These are phyloP conservation scores for Camellia oleifera DNA, from an alignment of 179 eudicot genomes.

Conservation along the genomic window DNA sequence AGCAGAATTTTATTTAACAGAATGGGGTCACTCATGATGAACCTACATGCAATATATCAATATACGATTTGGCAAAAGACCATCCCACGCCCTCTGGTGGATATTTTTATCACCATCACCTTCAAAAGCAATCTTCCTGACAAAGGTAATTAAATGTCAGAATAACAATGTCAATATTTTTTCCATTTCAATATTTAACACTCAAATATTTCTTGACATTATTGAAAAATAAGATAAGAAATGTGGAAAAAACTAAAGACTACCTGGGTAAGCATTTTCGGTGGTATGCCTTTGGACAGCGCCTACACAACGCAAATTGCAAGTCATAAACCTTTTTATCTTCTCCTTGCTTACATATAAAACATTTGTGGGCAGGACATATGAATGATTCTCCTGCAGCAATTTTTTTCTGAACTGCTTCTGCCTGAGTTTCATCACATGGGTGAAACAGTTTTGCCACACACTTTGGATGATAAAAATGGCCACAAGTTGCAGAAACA, in stretches of 20 bases:
- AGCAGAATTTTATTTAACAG: neutral
- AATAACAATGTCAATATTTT: neutral
- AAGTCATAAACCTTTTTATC: constrained; percentile 43
- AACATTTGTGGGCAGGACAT: constrained; percentile 82
- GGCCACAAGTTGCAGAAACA: constrained; percentile 77
- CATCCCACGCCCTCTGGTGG: constrained; percentile 78
- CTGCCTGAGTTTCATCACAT: constrained; percentile 32
- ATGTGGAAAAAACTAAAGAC: neutral
- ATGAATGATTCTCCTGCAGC: constrained; percentile 64
- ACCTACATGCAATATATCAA: constrained; percentile 90
- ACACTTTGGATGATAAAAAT: constrained; percentile 76
- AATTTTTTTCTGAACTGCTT: constrained; percentile 48
- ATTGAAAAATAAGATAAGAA: neutral
- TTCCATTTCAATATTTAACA: neutral
- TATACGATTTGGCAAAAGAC: constrained; percentile 67
- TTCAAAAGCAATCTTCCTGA: constrained; percentile 53
- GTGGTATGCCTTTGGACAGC: constrained; percentile 87
- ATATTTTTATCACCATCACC: constrained; percentile 26
- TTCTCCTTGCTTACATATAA: constrained; percentile 57
- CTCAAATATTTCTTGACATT: neutral
- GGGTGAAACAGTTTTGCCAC: constrained; percentile 48
- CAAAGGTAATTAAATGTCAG: constrained; percentile 11
- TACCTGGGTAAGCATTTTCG: constrained; percentile 86
- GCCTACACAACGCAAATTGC: constrained; percentile 89
- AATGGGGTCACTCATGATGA: constrained; percentile 2